These are phyloP conservation scores for Craterostigma plantagineum DNA, from an alignment of 257 asterid species.

Conservation along the genomic window DNA sequence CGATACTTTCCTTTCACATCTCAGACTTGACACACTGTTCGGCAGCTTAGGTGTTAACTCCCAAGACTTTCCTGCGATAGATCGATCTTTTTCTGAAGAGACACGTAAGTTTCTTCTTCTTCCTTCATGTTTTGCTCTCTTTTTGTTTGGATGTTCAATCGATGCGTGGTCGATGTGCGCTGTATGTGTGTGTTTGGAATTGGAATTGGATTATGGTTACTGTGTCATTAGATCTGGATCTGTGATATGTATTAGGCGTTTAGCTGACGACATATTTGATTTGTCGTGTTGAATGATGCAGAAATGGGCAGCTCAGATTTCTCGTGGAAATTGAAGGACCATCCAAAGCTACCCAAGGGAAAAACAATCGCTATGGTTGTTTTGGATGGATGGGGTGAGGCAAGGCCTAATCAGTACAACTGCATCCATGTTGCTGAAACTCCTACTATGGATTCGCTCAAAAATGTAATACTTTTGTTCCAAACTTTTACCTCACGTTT, in stretches of 20 bases:
- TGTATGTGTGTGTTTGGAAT: no score
- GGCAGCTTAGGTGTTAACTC: no score
- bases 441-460: conserved; percentile 94
- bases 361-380: conserved; percentile 67
- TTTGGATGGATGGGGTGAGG: conserved; percentile 99
- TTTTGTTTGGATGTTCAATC: no score
- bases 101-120: no score
- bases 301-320: conserved; percentile 8
- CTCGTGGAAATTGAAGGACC: conserved; percentile 84
- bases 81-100: no score
- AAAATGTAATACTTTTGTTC: conserved; percentile 25
- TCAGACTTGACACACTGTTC: no score
- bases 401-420: conserved; percentile 56
- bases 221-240: neutral
- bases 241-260: neutral
- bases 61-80: no score
- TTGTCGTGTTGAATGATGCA: neutral
- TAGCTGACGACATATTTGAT: neutral
- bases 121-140: no score
- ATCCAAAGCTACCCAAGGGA: conserved; percentile 76
- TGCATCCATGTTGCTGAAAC: conserved; percentile 91
- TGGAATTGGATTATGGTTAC: no score
- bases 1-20: no score
- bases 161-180: no score
- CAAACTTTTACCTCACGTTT: neutral